Base-by-base conservation (phyloP, 2,329 filamentous ascomycete species). In the Phaeosphaeria sp. region DNA sequence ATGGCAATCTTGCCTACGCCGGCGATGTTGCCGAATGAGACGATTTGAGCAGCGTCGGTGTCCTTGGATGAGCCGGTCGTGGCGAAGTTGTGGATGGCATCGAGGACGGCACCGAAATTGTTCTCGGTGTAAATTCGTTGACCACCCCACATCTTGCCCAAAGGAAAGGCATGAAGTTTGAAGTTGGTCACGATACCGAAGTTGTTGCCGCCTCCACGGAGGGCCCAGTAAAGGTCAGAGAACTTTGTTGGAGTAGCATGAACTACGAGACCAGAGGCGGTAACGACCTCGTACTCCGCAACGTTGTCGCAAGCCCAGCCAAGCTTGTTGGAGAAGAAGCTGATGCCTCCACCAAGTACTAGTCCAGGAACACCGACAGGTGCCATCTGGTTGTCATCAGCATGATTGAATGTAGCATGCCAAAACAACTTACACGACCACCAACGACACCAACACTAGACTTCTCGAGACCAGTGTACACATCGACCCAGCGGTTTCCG, bases 401-500 rank as follows among this genome's bases (percentile, higher is more conserved):
- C 40, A 20, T 21, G n/a, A 13, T 2, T 6, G 39, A 30, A 22
- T 45, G 3, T 43, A 6, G 3, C 0, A 18, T 11, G n/a, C 2
- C 6, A 42, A 24, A 9, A 73, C 5, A 71, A 45, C 63, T 59
- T 61, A 62, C 68, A 11, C 74, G 65, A 11, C 75, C 74, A 22
- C 75, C 75, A 33, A 72, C 60, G n/a, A 75, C 74, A 22, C 63
- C 59, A 7, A 76, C 54, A 9, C 61, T 61, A 15, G 64, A 55
- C 8, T 60, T 61, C 21, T 74, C 68, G 8, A 77, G 57, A 0
- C 48, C 50, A 1, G 54, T 62, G 42, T 77, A 78, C 2, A 78
- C 74, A 54, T 75, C 65, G 18, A 65, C 59, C 77, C 77, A 79
- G 18, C 57, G 63, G 43, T 69, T 71, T 7, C 77, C 77, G 11